These are phyloP conservation scores for Thielaviopsis euricoi DNA, from an alignment of 2,329 filamentous ascomycete species.

Conservation along the genomic window DNA sequence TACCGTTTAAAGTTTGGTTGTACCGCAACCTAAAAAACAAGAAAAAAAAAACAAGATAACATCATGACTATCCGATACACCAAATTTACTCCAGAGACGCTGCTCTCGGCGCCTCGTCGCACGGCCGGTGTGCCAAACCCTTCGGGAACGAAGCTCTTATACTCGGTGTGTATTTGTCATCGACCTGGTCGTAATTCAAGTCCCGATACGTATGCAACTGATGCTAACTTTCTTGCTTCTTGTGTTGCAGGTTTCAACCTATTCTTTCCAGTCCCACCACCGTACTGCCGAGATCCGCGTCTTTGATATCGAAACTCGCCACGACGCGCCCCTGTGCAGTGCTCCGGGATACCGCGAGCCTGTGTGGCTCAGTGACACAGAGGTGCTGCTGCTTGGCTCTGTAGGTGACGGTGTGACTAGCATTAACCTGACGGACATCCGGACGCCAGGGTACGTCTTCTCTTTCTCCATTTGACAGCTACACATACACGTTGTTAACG, in stretches of 20 bases:
- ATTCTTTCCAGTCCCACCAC: slow-evolving; percentile 62
- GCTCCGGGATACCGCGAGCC: slow-evolving; percentile 52
- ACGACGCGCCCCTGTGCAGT: slow-evolving; percentile 48
- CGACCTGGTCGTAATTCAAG: background rate
- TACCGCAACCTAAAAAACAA: background rate
- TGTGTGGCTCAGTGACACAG: slow-evolving; percentile 56
- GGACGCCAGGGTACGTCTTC: slow-evolving; percentile 7
- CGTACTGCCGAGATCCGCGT: slow-evolving; percentile 53
- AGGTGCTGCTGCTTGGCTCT: slow-evolving; percentile 38
- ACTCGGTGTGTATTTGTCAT: slow-evolving; percentile 30
- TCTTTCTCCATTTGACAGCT: background rate
- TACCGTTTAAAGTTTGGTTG: too few species aligned
- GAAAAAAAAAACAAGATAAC: background rate
- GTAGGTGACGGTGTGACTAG: slow-evolving; percentile 30
- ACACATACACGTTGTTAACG: background rate
- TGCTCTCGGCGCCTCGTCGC: slow-evolving; percentile 60
- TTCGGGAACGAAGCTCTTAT: slow-evolving; percentile 46
- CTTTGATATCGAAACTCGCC: slow-evolving; percentile 45
- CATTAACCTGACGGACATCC: slow-evolving; percentile 24
- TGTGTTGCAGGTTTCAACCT: slow-evolving; percentile 42
- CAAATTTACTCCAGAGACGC: slow-evolving; percentile 61
- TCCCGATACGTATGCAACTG: too few species aligned
- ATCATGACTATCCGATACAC: slow-evolving; percentile 53
- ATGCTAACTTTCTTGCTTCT: background rate
- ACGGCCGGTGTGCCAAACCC: slow-evolving; percentile 54